Evolutionary conservation across 441 rosid species (phyloP), one percentile per base, ranked within the genome.

Genomic region (Corymbia citriodora): DNA sequence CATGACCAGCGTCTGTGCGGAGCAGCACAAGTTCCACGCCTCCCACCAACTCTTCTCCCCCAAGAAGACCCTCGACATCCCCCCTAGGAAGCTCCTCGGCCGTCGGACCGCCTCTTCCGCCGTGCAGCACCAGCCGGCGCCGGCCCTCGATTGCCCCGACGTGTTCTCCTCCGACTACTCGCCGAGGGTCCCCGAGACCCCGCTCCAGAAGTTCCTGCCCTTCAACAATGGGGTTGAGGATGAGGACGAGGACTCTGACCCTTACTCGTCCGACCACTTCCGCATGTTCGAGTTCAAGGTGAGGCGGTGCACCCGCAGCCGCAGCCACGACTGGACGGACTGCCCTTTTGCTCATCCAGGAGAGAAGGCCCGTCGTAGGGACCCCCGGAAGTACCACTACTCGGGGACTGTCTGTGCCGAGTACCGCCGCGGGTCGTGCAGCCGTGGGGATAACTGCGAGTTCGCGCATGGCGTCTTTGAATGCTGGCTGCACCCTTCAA

Each of bases 301-400:
- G 88, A 96, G 98, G 33, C 94, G 95, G 59, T 97, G 99, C 90
- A 96, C 96, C n/a, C 95, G 99, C 87, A 96, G 97, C 95, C 92
- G 98, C 52, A 97, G 96, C 94, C 99, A 97, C 19, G 99, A 97
- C 92, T 97, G 99, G 99, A 97, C 99, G 2, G 98, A 97, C 90
- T 97, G 99, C 89, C 99, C 99, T 25, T 97, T 97, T 2, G 95
- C 97, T 25, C 99, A 97, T 87, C 97, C 97, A 0, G 97, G 98
- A 0, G 99, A 97, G 90, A 97, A 97, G 94, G 99, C 99, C 57
- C 95, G 95, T 83, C 96, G 99, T 40, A 95, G 99, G 40, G 99
- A 97, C 92, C 99, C 98, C 29, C 91, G 95, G 70, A 91, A 94
- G 59, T 96, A 85, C 88, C 94, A 92, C 45, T 97, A 97, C 59